These are phyloP conservation scores for Dryas integrifolia DNA, from an alignment of 331 rosid species.

Conservation along the genomic window DNA sequence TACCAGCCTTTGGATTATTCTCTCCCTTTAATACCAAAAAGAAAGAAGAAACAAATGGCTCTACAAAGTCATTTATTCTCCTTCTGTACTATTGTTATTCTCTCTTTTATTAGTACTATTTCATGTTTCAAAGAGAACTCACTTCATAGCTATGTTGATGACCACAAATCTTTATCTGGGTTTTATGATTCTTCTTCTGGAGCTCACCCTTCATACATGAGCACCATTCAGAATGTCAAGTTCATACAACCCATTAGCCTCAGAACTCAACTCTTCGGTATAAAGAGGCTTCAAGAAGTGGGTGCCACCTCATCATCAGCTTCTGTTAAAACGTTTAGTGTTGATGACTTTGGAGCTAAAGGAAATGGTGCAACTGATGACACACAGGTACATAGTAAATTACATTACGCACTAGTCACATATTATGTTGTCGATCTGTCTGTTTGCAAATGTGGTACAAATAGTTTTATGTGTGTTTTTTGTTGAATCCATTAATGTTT, in stretches of 20 bases:
- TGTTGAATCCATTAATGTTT: not conserved
- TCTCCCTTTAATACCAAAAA: not conserved
- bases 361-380: conserved; percentile 48
- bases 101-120: not conserved
- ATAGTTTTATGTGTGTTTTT: not conserved
- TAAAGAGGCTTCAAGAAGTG: not conserved
- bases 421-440: not conserved
- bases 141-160: not conserved
- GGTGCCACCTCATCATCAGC: not conserved
- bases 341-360: conserved; percentile 64
- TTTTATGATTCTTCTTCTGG: not conserved
- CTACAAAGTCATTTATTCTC: not conserved
- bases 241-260: not conserved
- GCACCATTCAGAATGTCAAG: not conserved
- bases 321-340: conserved; percentile 30
- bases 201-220: conserved; percentile 6
- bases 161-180: not conserved
- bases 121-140: conserved; percentile 8
- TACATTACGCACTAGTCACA: not conserved
- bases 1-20: not conserved
- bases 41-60: conserved; percentile 6
- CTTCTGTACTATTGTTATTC: not conserved
- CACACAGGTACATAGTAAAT: too few relatives aligned
- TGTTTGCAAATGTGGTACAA: not conserved
- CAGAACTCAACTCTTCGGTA: conserved; percentile 11